Base-by-base conservation (phyloP, 305 asterid species). In the Fraxinus angustifolia region DNA sequence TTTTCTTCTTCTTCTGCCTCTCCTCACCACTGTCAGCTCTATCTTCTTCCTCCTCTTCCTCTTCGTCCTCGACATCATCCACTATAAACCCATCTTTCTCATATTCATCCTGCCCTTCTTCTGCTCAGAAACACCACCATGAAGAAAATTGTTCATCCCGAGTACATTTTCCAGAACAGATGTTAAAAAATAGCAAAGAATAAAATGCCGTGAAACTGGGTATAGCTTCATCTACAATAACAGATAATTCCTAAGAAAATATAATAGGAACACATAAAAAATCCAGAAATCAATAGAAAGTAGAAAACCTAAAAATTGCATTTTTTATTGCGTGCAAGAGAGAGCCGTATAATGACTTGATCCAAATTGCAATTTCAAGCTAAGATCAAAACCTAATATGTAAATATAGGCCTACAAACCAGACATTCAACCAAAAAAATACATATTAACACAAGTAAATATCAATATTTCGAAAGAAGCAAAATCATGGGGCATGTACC, bases 401-500 rank as follows among this genome's bases (percentile, higher is more conserved):
- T n/a, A n/a, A n/a, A n/a, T n/a, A n/a, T n/a, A n/a, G n/a, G 19
- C 74, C 28, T 7, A 14, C 30, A 8, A 72, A 73, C 16, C 35
- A 81, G 36, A 23, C 80, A 77, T 30, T 62, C 53, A 42, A 75
- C 34, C 45, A 17, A 71, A 73, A 74, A 5, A 68, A 23, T n/a
- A n/a, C n/a, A 65, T 5, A 30, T n/a, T 1, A 60, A 79, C 2
- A 12, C 70, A 62, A 75, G 31, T 17, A 67, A 70, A 76, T 12
- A 30, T 7, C 26, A 10, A 71, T 3, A 38, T 31, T 17, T 73
- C 28, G 2, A 30, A 21, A 65, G 78, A 77, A 68, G 35, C 2
- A 26, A 77, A n/a, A 67, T 75, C 68, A 78, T 14, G 30, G n/a
- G n/a, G 72, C 0, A 82, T 68, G 12, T 86, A 95, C 98, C 98